A percentile compares a stretch with the other conserved stretches of the same genome.
phyloP scores from a whole-genome alignment of 768 basidiomycete genomes.

The Kockovaella imperatae region DNA sequence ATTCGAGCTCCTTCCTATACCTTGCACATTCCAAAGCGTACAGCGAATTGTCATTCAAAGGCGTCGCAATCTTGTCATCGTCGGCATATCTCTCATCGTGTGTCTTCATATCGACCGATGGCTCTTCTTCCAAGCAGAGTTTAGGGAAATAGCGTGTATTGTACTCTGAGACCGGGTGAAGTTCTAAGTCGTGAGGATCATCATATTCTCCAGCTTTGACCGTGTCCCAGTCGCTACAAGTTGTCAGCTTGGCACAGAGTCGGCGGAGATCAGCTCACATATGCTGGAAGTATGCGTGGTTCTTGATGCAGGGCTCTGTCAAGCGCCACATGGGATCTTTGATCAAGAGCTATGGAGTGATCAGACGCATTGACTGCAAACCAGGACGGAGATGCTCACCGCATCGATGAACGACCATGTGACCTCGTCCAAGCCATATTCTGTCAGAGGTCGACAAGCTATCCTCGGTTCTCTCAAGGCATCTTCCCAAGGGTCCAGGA shows the following conservation, averaged over 20 bases:
- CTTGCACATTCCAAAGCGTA: slow-evolving; percentile 21
- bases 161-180: slow-evolving; percentile 60
- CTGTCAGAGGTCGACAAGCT: slow-evolving; percentile 68
- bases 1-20: slow-evolving; percentile 16
- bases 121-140: slow-evolving; percentile 91
- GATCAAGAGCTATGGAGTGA: slow-evolving; percentile 64
- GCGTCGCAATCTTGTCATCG: slow-evolving; percentile 1
- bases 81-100: slow-evolving; percentile 10
- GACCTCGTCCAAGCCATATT: slow-evolving; percentile 92
- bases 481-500: slow-evolving; percentile 50
- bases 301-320: slow-evolving; percentile 86
- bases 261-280: slow-evolving; percentile 53
- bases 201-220: slow-evolving; percentile 65
- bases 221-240: slow-evolving; percentile 48
- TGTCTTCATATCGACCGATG: slow-evolving; percentile 59
- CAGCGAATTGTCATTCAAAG: slow-evolving; percentile 26
- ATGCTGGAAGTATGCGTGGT: slow-evolving; percentile 90
- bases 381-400: too few relatives aligned
- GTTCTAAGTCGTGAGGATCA: slow-evolving; percentile 48
- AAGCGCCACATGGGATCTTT: slow-evolving; percentile 83
- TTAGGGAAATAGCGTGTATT: slow-evolving; percentile 99
- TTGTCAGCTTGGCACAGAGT: slow-evolving; percentile 7
- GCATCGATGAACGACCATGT: slow-evolving; percentile 93
- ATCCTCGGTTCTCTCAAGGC: slow-evolving; percentile 19
- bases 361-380: neutral